Evolutionary conservation across 1,284 basidiomycete genomes (phyloP).

Genomic region (Schizophyllum commune): DNA sequence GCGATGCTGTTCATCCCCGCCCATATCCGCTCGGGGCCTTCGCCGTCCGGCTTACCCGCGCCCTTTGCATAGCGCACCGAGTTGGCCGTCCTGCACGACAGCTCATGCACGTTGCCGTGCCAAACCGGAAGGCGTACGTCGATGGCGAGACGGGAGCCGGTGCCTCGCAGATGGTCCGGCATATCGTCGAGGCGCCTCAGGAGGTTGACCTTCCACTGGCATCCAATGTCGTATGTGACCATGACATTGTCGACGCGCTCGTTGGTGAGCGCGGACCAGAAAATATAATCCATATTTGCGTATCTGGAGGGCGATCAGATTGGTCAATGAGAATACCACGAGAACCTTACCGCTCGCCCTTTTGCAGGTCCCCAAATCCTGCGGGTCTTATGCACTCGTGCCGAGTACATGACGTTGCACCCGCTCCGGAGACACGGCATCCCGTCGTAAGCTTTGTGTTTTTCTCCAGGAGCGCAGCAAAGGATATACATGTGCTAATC

Average conservation of each 20-base stretch:
- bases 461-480: constrained; percentile 11
- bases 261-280: constrained; percentile 1
- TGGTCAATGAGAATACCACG: no score
- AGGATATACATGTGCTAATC: constrained; percentile 10
- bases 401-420: constrained; percentile 10
- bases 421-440: constrained; percentile 9
- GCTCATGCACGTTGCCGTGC: constrained; percentile 5
- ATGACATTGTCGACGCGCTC: background rate
- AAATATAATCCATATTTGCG: constrained; percentile 16
- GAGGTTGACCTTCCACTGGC: constrained; percentile 14
- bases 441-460: constrained; percentile 11
- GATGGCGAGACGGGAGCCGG: constrained; percentile 6
- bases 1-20: constrained; percentile 18
- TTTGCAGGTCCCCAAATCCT: constrained; percentile 12
- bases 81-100: constrained; percentile 5
- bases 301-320: constrained; percentile 7
- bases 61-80: constrained; percentile 12
- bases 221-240: constrained; percentile 16
- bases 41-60: constrained; percentile 27
- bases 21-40: constrained; percentile 26
- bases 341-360: constrained; percentile 10
- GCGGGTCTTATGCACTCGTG: constrained; percentile 11
- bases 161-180: constrained; percentile 1
- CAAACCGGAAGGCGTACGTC: constrained; percentile 5
- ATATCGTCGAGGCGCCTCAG: background rate